These are phyloP conservation scores for Suhomyces sp. DNA, from an alignment of 805 yeast genomes.

Conservation along the genomic window DNA sequence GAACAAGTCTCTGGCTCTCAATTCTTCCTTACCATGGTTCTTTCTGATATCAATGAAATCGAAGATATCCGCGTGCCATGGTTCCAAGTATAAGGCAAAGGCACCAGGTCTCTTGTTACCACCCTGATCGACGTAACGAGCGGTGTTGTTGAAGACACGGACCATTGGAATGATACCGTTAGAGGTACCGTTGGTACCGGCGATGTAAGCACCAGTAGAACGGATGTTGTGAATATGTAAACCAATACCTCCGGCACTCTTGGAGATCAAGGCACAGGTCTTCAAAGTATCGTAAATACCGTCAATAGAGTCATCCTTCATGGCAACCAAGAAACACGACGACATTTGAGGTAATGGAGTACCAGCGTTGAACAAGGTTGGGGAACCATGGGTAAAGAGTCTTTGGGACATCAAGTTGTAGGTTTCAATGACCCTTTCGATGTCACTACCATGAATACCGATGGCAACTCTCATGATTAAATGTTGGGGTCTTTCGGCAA, in stretches of 20 bases:
- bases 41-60: conserved; percentile 84
- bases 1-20: conserved; percentile 89
- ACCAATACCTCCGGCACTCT: conserved; percentile 96
- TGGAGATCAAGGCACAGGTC: conserved; percentile 85
- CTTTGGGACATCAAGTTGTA: conserved; percentile 60
- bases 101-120: conserved; percentile 99
- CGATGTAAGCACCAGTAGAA: conserved; percentile 80
- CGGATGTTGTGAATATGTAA: conserved; percentile 85
- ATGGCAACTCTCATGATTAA: conserved; percentile 61
- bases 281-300: conserved; percentile 91
- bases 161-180: conserved; percentile 96
- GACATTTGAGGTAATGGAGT: conserved; percentile 61
- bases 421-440: conserved; percentile 52
- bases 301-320: conserved; percentile 93
- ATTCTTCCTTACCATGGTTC: conserved; percentile 93
- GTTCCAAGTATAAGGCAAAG: conserved; percentile 88
- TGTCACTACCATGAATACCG: conserved; percentile 59
- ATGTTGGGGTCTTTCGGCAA: conserved; percentile 63
- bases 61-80: conserved; percentile 94
- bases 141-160: conserved; percentile 91
- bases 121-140: conserved; percentile 97
- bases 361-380: conserved; percentile 62
- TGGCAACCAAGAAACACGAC: conserved; percentile 69
- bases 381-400: conserved; percentile 61
- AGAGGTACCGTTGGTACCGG: conserved; percentile 91